Evolutionary conservation across 768 basidiomycete genomes (phyloP), one percentile per base, ranked within the genome.

Genomic region (Phaffia tasmanica): DNA sequence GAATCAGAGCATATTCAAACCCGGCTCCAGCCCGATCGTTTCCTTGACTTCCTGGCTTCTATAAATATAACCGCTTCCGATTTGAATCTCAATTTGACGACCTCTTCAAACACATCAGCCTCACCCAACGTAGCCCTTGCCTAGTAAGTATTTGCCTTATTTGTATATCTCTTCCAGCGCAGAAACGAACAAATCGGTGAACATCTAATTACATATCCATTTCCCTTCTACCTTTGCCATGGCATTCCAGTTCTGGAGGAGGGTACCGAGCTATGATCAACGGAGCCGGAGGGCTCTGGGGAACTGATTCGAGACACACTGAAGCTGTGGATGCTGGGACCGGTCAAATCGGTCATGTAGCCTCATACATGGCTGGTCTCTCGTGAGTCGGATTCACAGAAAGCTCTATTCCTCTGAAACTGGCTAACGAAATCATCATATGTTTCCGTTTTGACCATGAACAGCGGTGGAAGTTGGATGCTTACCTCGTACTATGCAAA

Each of bases 401-500:
- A 9, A 47, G 18, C 29, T 4, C 14, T 35, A 18, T 32, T 15
- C 3, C n/a, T n/a, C 32, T 27, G 46, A 1, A 0, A 16, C 47
- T 61, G 59, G 59, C 59, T 61, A 25, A 23, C 25, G 2, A 32
- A 42, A 11, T 19, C 35, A 16, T 18, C 32, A 9, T 16, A n/a
- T 29, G 15, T 29, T n/a, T 27, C 47, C 35, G 14, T 1, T 27
- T 9, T 46, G 27, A 30, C 23, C 3, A 42, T 21, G 1, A 2
- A 49, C 27, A 50, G 47, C 21, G 67, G 67, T 16, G 67, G 67
- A 1, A 27, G n/a, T 0, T 69, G 67, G 67, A 19, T 69, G 27
- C 23, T 63, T n/a, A 63, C 48, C 48, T 50, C 62, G 62, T 58
- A 60, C 85, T 73, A 74, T 65, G 74, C 73, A 23, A 75, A 76